Evolutionary conservation across 2,329 filamentous ascomycete genomes (phyloP).

Genomic region (Xylaria sp.): DNA sequence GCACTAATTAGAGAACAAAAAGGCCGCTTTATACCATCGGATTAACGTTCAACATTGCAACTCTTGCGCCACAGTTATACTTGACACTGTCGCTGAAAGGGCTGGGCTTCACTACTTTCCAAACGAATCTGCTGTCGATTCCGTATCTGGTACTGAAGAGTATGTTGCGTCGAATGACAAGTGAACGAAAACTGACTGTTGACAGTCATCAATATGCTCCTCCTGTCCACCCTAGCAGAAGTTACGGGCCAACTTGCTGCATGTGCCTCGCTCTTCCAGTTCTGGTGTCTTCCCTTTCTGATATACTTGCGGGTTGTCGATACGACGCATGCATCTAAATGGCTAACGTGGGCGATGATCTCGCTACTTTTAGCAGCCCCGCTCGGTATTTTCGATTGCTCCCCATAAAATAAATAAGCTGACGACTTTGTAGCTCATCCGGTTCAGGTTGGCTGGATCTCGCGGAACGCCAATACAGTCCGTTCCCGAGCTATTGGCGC

Average conservation of each 20-base stretch:
- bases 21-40: slow-evolving; percentile 53
- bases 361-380: slow-evolving; percentile 55
- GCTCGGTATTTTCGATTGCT: slow-evolving; percentile 47
- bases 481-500: slow-evolving; percentile 66
- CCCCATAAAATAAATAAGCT: slow-evolving; percentile 8
- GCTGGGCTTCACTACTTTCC: slow-evolving; percentile 63
- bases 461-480: slow-evolving; percentile 67
- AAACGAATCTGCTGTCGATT: slow-evolving; percentile 67
- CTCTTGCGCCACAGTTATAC: slow-evolving; percentile 57
- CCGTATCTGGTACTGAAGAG: slow-evolving; percentile 52
- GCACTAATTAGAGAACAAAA: slow-evolving; percentile 13
- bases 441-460: slow-evolving; percentile 50
- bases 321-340: slow-evolving; percentile 53
- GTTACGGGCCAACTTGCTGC: slow-evolving; percentile 61
- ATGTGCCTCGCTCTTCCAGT: slow-evolving; percentile 59
- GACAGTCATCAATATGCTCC: slow-evolving; percentile 52
- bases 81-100: slow-evolving; percentile 62
- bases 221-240: slow-evolving; percentile 54
- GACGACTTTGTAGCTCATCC: slow-evolving; percentile 40
- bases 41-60: slow-evolving; percentile 60
- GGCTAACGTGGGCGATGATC: slow-evolving; percentile 57
- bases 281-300: slow-evolving; percentile 71
- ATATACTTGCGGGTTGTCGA: slow-evolving; percentile 59
- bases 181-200: slow-evolving; percentile 1
- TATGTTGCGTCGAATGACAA: slow-evolving; percentile 30